Evolutionary conservation across 768 basidiomycete genomes (phyloP).

Genomic region (Phanerochaete sordida): DNA sequence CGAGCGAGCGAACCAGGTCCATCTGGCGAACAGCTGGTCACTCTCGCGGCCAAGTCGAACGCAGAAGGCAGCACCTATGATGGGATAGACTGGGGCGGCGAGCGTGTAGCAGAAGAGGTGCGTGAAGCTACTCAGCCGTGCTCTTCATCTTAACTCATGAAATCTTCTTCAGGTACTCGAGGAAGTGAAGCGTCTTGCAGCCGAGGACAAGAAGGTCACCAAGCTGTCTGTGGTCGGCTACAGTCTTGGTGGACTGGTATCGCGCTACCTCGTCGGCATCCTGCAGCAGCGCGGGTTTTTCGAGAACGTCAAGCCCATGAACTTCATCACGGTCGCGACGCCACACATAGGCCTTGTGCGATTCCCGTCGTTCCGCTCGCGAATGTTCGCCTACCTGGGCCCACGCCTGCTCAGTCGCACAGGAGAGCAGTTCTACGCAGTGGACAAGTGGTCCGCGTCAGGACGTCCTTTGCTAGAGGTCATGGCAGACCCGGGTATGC

Average conservation of each 20-base stretch:
- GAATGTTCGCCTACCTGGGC: slow-evolving; percentile 51
- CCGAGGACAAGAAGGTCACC: slow-evolving; percentile 54
- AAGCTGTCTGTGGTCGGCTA: slow-evolving; percentile 78
- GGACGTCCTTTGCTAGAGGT: slow-evolving; percentile 70
- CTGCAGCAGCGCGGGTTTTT: slow-evolving; percentile 72
- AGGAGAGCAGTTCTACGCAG: slow-evolving; percentile 54
- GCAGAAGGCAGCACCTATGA: slow-evolving; percentile 70
- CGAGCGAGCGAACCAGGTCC: slow-evolving; percentile 25
- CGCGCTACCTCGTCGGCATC: slow-evolving; percentile 69
- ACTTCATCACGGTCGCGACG: slow-evolving; percentile 82
- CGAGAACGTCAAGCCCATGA: slow-evolving; percentile 62
- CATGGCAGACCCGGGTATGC: slow-evolving; percentile 72
- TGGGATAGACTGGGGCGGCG: slow-evolving; percentile 81
- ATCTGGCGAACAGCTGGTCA: slow-evolving; percentile 46
- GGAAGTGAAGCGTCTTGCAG: slow-evolving; percentile 49
- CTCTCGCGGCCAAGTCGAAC: slow-evolving; percentile 67
- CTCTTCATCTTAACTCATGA: not conserved
- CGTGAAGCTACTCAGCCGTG: slow-evolving; percentile 9
- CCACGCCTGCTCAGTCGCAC: slow-evolving; percentile 72
- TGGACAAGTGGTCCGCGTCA: slow-evolving; percentile 66
- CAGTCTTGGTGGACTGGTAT: slow-evolving; percentile 75
- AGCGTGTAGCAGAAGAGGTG: slow-evolving; percentile 79
- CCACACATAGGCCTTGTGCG: slow-evolving; percentile 76
- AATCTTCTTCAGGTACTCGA: slow-evolving; percentile 46
- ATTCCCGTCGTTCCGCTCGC: slow-evolving; percentile 58